Percentiles rank a stretch among this genome's conserved stretches.
These are phyloP conservation scores for Sporothrix mexicana DNA, from an alignment of 2,329 filamentous ascomycete species.

Conservation along the genomic window DNA sequence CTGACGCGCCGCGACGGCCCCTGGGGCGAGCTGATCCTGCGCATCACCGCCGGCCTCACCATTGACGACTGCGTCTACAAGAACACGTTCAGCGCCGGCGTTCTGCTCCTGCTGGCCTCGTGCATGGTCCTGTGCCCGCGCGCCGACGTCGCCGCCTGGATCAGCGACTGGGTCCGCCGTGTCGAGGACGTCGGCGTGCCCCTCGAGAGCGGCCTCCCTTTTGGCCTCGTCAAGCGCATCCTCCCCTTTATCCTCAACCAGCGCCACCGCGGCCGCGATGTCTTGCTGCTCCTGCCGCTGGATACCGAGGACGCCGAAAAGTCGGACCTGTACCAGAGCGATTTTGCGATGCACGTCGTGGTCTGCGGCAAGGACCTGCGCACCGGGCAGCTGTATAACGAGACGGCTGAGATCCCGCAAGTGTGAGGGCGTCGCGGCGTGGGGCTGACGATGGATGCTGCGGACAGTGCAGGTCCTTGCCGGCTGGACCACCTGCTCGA, in stretches of 20 bases:
- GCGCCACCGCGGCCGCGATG: not conserved
- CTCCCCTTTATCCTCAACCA: not conserved
- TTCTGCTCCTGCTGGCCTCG: not conserved
- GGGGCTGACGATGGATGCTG: too few relatives aligned
- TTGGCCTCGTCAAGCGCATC: not conserved
- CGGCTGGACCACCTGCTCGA: too few relatives aligned
- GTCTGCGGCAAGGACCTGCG: not conserved
- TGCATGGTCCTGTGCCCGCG: not conserved
- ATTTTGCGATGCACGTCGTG: not conserved
- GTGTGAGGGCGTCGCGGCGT: not conserved
- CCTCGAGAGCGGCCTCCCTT: not conserved
- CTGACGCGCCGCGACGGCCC: not conserved
- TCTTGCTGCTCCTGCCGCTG: not conserved
- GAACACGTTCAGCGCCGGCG: not conserved
- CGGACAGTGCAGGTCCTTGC: too few relatives aligned
- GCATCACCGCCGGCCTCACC: not conserved
- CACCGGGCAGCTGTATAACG: not conserved
- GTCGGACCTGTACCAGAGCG: not conserved
- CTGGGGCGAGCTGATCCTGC: not conserved
- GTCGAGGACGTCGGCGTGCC: not conserved
- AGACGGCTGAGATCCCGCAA: not conserved
- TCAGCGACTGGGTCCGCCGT: not conserved
- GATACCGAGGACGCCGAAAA: not conserved
- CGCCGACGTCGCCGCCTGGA: not conserved
- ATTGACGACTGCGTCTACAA: not conserved